Conservation (phyloP, 2,329 filamentous ascomycete genomes). For the Penicillium sp. region DNA sequence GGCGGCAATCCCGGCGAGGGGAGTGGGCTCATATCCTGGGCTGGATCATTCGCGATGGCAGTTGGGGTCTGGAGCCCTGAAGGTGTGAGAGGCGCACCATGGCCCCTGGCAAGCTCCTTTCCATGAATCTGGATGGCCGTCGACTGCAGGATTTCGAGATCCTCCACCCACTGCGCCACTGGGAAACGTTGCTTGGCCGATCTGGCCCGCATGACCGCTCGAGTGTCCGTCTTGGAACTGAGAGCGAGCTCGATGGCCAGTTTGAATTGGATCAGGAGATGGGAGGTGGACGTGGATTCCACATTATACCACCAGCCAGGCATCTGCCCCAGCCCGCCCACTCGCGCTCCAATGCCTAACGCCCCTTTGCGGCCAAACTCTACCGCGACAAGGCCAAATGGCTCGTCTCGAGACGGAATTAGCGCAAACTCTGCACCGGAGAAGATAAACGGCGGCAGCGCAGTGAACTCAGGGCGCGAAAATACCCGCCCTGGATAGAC, state of each 20-base stretch:
- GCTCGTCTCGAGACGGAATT: slow-evolving; percentile 67
- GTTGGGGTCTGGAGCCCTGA: slow-evolving; percentile 44
- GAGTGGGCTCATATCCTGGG: slow-evolving; percentile 20
- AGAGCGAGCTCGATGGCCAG: slow-evolving; percentile 60
- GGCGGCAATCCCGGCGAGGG: slow-evolving; percentile 33
- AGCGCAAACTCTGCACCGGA: slow-evolving; percentile 66
- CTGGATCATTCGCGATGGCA: slow-evolving; percentile 26
- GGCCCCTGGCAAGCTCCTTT: slow-evolving; percentile 40
- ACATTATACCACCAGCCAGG: slow-evolving; percentile 70
- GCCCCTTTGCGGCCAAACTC: slow-evolving; percentile 68
- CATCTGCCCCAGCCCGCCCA: slow-evolving; percentile 66
- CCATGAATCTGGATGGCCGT: slow-evolving; percentile 58
- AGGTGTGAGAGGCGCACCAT: slow-evolving; percentile 37
- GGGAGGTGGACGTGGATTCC: slow-evolving; percentile 61
- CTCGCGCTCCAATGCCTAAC: slow-evolving; percentile 63
- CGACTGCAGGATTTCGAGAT: slow-evolving; percentile 60
- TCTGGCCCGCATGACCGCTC: slow-evolving; percentile 62
- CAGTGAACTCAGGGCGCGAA: slow-evolving; percentile 66
- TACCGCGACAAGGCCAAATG: slow-evolving; percentile 66
- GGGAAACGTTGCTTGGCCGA: slow-evolving; percentile 66
- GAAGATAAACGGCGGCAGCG: slow-evolving; percentile 64
- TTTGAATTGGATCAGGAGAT: slow-evolving; percentile 64
- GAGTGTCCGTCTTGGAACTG: slow-evolving; percentile 54
- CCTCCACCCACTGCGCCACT: slow-evolving; percentile 64
- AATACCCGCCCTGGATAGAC: slow-evolving; percentile 64